Percentiles rank a stretch among this genome's conserved stretches.
These are phyloP conservation scores for Aspergillus viridinutans DNA, from an alignment of 2,329 filamentous ascomycete genomes.

Conservation along the genomic window DNA sequence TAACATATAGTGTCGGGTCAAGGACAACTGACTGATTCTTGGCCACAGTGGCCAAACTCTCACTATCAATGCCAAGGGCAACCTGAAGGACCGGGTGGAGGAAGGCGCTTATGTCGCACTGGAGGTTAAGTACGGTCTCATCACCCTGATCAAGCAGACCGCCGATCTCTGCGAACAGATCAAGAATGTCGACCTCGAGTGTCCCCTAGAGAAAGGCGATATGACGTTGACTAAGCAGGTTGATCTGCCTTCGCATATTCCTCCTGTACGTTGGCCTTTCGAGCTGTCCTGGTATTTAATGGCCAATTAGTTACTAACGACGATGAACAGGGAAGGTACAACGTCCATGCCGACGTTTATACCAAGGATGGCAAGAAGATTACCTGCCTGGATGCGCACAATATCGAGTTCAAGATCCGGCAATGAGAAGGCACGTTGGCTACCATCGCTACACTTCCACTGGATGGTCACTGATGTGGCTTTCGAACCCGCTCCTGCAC, in stretches of 20 bases:
- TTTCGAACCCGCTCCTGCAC: neutral
- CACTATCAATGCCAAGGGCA: slow-evolving; percentile 72
- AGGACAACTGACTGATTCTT: slow-evolving; percentile 9
- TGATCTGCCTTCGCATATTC: slow-evolving; percentile 79
- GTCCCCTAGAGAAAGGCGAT: slow-evolving; percentile 77
- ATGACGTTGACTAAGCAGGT: slow-evolving; percentile 74
- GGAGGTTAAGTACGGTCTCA: slow-evolving; percentile 89
- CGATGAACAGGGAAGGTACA: slow-evolving; percentile 73
- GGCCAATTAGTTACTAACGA: slow-evolving; percentile 5
- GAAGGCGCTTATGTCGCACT: slow-evolving; percentile 77
- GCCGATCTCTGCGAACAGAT: slow-evolving; percentile 88
- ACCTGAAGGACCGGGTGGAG: slow-evolving; percentile 66
- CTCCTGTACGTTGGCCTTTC: slow-evolving; percentile 62
- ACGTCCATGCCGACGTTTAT: slow-evolving; percentile 79
- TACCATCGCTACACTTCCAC: neutral
- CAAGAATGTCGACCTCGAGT: slow-evolving; percentile 79
- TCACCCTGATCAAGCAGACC: slow-evolving; percentile 76
- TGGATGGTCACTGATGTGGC: neutral
- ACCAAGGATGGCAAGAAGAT: slow-evolving; percentile 69
- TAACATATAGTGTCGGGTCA: neutral
- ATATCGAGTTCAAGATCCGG: slow-evolving; percentile 29
- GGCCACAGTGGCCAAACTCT: slow-evolving; percentile 67
- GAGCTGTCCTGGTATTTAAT: neutral
- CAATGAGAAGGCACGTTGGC: neutral
- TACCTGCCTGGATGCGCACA: slow-evolving; percentile 73